These are phyloP conservation scores for Fusarium sp. DNA, from an alignment of 2,329 filamentous ascomycete genomes.

Conservation along the genomic window DNA sequence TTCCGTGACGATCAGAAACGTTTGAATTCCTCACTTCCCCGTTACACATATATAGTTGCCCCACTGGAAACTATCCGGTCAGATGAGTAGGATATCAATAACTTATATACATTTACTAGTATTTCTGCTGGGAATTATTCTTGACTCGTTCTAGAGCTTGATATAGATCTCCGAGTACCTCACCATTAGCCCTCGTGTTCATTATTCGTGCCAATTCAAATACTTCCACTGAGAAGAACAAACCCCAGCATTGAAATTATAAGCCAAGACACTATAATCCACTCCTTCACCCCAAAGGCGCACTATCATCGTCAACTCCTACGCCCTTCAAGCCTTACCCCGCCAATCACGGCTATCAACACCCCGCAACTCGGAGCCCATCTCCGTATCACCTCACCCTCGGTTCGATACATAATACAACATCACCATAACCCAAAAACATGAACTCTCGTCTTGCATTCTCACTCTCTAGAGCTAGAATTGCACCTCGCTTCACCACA, in stretches of 20 bases:
- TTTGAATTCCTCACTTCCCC: neutral
- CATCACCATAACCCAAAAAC: neutral
- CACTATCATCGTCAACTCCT: neutral
- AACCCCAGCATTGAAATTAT: neutral
- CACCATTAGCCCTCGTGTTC: neutral
- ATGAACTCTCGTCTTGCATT: constrained; percentile 30
- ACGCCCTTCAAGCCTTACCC: constrained; percentile 25
- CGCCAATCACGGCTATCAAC: constrained; percentile 2
- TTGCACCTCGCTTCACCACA: neutral
- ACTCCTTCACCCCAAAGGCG: constrained; percentile 11
- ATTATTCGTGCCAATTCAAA: neutral
- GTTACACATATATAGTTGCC: neutral
- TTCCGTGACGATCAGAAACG: neutral
- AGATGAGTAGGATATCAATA: neutral
- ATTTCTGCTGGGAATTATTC: neutral
- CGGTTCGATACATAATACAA: constrained; percentile 5
- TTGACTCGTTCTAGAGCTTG: too few relatives aligned
- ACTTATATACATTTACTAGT: too few relatives aligned
- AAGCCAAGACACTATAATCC: neutral
- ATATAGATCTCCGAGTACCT: too few relatives aligned
- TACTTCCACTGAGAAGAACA: neutral
- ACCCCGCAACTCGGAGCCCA: constrained; percentile 19
- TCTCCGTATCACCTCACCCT: neutral
- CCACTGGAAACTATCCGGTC: rapidly evolving
- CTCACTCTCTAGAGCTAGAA: constrained; percentile 10